phyloP scores from a whole-genome alignment of 2,329 filamentous ascomycete species.

The Tolypocladium album region DNA sequence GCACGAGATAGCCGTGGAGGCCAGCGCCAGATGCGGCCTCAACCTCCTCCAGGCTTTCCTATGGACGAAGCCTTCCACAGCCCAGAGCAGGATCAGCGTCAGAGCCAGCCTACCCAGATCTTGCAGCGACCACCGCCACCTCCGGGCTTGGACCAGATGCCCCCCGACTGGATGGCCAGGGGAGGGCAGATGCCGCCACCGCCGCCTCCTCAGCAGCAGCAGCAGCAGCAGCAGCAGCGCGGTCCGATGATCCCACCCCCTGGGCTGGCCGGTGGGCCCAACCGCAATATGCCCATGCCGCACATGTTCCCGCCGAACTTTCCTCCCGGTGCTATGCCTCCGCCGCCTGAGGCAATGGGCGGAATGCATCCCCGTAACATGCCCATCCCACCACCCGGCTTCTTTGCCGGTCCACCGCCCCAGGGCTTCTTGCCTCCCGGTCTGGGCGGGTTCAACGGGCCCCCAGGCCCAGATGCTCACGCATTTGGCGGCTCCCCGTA shows the following conservation, averaged over 20 bases:
- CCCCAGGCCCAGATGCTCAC: slow-evolving; percentile 33
- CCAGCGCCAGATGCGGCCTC: slow-evolving; percentile 31
- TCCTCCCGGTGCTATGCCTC: slow-evolving; percentile 33
- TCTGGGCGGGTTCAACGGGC: slow-evolving; percentile 46
- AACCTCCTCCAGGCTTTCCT: slow-evolving; percentile 36
- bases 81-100: slow-evolving; percentile 34
- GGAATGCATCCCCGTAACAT: slow-evolving; percentile 43
- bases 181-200: slow-evolving; percentile 33
- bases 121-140: slow-evolving; percentile 51
- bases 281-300: slow-evolving; percentile 37
- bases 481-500: slow-evolving; percentile 37
- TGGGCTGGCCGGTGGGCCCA: slow-evolving; percentile 31
- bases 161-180: slow-evolving; percentile 40
- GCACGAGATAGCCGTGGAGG: slow-evolving; percentile 19
- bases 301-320: slow-evolving; percentile 55
- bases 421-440: slow-evolving; percentile 44
- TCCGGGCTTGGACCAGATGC: slow-evolving; percentile 51
- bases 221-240: slow-evolving; percentile 12
- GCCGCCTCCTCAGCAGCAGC: background rate
- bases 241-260: slow-evolving; percentile 52
- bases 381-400: slow-evolving; percentile 46
- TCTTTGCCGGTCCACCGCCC: slow-evolving; percentile 39
- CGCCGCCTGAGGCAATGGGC: slow-evolving; percentile 35
- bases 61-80: slow-evolving; percentile 43
- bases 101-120: slow-evolving; percentile 51